These are phyloP conservation scores for Pleurotus tuoliensis DNA, from an alignment of 768 basidiomycete species.

Conservation along the genomic window DNA sequence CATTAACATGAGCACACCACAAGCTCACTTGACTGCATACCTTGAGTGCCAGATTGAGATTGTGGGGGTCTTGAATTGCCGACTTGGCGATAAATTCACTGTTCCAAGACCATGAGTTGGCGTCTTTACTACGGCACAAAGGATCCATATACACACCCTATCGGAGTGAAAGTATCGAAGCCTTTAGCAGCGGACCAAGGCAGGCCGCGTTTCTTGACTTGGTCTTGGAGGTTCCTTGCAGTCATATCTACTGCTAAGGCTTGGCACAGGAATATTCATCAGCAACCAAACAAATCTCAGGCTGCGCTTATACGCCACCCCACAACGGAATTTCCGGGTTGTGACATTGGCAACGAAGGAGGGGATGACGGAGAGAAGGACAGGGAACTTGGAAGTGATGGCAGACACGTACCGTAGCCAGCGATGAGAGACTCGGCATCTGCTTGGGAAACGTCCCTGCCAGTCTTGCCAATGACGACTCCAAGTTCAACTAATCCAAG, in stretches of 20 bases:
- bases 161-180: slow-evolving; percentile 93
- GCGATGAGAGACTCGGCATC: slow-evolving; percentile 79
- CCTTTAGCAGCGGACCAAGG: slow-evolving; percentile 98
- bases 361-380: too few relatives aligned
- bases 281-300: slow-evolving; percentile 1
- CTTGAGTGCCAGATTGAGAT: slow-evolving; percentile 74
- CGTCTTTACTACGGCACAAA: background rate
- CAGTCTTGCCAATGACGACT: slow-evolving; percentile 88
- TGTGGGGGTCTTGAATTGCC: slow-evolving; percentile 63
- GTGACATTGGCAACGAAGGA: background rate
- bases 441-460: slow-evolving; percentile 73
- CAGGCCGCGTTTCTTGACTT: slow-evolving; percentile 88
- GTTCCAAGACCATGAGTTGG: slow-evolving; percentile 11
- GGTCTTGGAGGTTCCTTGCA: slow-evolving; percentile 91
- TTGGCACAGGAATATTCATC: slow-evolving; percentile 24
- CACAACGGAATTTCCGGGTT: too few relatives aligned
- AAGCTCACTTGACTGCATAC: slow-evolving; percentile 26
- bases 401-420: slow-evolving; percentile 71
- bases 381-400: background rate
- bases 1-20: too few relatives aligned
- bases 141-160: slow-evolving; percentile 52
- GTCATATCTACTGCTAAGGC: slow-evolving; percentile 97
- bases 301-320: too few relatives aligned
- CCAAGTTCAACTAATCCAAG: slow-evolving; percentile 82
- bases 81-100: slow-evolving; percentile 82